Percentiles rank a stretch among this genome's conserved stretches.
phyloP scores from a whole-genome alignment of 1,284 basidiomycete genomes.

The Wallemia hederae region DNA sequence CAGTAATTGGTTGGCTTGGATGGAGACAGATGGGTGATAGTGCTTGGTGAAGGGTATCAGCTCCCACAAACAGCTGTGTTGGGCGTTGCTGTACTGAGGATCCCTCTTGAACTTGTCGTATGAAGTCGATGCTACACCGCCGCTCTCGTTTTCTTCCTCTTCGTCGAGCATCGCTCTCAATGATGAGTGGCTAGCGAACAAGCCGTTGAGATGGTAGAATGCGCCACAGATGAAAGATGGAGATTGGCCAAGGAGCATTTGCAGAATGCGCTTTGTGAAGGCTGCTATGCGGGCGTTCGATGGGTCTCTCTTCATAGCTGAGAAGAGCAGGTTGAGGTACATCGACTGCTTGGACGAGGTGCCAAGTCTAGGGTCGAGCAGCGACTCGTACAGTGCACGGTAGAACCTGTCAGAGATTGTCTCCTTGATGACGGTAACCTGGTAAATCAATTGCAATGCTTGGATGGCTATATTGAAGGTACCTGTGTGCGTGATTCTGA shows the following conservation, averaged over 20 bases:
- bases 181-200: constrained; percentile 36
- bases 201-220: constrained; percentile 23
- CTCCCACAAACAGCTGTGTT: constrained; percentile 60
- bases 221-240: constrained; percentile 76
- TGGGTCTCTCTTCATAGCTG: constrained; percentile 54
- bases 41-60: constrained; percentile 51
- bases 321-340: constrained; percentile 89
- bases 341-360: constrained; percentile 80
- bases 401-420: constrained; percentile 60
- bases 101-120: neutral
- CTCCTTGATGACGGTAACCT: constrained; percentile 25
- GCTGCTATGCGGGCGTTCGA: constrained; percentile 40
- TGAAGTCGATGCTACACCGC: neutral
- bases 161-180: constrained; percentile 35
- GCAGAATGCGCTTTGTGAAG: constrained; percentile 60
- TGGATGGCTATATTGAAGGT: constrained; percentile 88
- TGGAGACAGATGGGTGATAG: constrained; percentile 68
- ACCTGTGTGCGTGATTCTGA: constrained; percentile 70
- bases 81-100: constrained; percentile 60
- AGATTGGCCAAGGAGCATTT: constrained; percentile 45
- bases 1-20: constrained; percentile 61
- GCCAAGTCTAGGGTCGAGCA: constrained; percentile 53
- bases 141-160: constrained; percentile 44
- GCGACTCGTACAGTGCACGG: constrained; percentile 61
- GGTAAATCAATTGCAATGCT: constrained; percentile 70